Evolutionary conservation across 2,329 filamentous ascomycete genomes (phyloP).

Genomic region (Periconia sp.): DNA sequence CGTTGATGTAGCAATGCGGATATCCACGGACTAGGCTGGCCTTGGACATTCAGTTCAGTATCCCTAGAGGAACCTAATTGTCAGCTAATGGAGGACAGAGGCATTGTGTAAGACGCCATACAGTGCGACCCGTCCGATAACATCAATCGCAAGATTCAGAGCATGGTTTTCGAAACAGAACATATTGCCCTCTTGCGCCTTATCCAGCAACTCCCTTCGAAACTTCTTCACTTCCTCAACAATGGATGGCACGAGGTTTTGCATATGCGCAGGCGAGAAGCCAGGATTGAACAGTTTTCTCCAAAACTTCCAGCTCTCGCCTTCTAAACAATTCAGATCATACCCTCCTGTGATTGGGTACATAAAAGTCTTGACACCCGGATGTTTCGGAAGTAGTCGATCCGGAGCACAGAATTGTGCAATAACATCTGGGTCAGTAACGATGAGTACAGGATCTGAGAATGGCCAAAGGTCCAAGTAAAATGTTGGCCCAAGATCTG

Average conservation of each 20-base stretch:
- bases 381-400: conserved; percentile 8
- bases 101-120: conserved; percentile 7
- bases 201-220: conserved; percentile 2
- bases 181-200: conserved; percentile 6
- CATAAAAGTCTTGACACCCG: conserved; percentile 3
- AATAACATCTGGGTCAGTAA: conserved; percentile 7
- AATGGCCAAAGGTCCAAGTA: conserved; percentile 11
- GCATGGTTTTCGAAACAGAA: conserved; percentile 7
- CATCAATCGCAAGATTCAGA: conserved; percentile 16
- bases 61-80: no score
- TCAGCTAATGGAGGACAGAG: no score
- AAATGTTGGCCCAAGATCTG: conserved; percentile 7
- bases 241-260: conserved; percentile 27
- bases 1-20: conserved; percentile 8
- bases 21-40: conserved; percentile 6
- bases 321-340: conserved; percentile 16
- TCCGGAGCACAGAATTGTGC: conserved; percentile 7
- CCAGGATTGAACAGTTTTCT: conserved; percentile 20
- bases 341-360: conserved; percentile 29
- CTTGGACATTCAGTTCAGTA: conserved; percentile 8
- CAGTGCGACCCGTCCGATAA: conserved; percentile 19
- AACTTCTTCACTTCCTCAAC: conserved; percentile 13
- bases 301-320: conserved; percentile 30
- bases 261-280: conserved; percentile 47
- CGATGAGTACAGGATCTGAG: conserved; percentile 6